Evolutionary conservation across 1,139 yeast genomes (phyloP).

Genomic region (Saccharomycopsis hybrid): DNA sequence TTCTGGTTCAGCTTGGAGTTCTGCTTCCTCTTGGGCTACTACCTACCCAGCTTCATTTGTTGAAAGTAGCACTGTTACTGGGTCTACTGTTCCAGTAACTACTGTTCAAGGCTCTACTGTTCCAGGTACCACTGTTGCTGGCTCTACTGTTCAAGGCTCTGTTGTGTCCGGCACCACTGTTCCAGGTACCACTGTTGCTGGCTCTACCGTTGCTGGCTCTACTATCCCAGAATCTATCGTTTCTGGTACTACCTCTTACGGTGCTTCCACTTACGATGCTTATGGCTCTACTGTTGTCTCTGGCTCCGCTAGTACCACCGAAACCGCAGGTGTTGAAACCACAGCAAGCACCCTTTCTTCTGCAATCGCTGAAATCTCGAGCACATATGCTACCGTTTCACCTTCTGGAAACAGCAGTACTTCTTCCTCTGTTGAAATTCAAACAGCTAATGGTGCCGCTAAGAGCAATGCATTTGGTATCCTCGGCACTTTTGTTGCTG

Average conservation of each 20-base stretch:
- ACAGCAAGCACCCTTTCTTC: too few relatives aligned
- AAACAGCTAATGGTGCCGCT: neutral
- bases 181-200: neutral
- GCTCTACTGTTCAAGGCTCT: neutral
- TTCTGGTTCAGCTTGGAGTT: neutral
- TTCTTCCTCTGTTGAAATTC: constrained; percentile 2
- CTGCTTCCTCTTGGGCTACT: too few relatives aligned
- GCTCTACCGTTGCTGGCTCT: constrained; percentile 1
- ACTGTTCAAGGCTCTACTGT: too few relatives aligned
- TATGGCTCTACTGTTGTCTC: constrained; percentile 1
- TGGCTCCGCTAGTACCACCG: neutral
- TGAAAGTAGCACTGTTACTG: too few relatives aligned
- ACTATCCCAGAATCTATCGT: neutral
- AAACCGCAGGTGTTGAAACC: neutral
- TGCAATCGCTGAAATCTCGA: too few relatives aligned
- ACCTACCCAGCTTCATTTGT: too few relatives aligned
- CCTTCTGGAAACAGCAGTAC: too few relatives aligned
- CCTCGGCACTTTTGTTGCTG: too few relatives aligned
- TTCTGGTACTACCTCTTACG: neutral
- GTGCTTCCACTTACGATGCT: neutral
- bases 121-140: too few relatives aligned
- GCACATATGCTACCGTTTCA: too few relatives aligned
- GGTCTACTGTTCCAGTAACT: too few relatives aligned
- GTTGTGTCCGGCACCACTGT: neutral
- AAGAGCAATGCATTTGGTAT: too few relatives aligned